Evolutionary conservation across 257 asterid genomes (phyloP).

Genomic region (Solanum chilense): DNA sequence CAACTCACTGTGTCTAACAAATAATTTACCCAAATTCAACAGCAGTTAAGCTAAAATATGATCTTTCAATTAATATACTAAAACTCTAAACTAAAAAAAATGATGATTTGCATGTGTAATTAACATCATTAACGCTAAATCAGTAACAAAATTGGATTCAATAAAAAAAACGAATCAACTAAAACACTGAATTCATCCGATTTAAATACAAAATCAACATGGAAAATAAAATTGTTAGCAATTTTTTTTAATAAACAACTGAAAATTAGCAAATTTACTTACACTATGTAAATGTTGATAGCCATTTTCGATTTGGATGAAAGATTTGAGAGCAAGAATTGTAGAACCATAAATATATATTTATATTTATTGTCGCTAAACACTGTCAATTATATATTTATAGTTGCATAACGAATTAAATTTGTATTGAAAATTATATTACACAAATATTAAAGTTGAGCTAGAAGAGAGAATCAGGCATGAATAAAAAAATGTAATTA

Average conservation of each 20-base stretch:
- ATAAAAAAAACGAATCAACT: not conserved
- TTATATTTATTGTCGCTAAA: not conserved
- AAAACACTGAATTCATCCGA: not conserved
- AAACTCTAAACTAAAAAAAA: not conserved
- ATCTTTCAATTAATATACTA: not conserved
- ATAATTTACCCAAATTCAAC: not conserved
- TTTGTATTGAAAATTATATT: too few species aligned
- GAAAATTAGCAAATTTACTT: slow-evolving; percentile 5
- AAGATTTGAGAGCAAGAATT: not conserved
- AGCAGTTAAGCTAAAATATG: not conserved
- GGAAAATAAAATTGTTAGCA: not conserved
- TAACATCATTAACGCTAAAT: not conserved
- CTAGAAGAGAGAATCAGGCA: too few species aligned
- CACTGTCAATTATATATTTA: too few species aligned
- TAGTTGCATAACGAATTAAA: too few species aligned
- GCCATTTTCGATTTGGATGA: slow-evolving; percentile 29
- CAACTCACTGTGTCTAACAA: not conserved
- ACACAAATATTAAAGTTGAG: too few species aligned
- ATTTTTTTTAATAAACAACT: not conserved
- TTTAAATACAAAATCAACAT: not conserved
- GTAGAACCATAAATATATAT: not conserved
- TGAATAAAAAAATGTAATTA: too few species aligned
- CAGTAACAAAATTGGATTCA: not conserved
- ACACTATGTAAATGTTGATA: slow-evolving; percentile 62
- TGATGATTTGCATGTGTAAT: not conserved